Evolutionary conservation across 495 filamentous ascomycete genomes (phyloP), one percentile per base, ranked within the genome.

Genomic region (Polyplosphaeria fusca): DNA sequence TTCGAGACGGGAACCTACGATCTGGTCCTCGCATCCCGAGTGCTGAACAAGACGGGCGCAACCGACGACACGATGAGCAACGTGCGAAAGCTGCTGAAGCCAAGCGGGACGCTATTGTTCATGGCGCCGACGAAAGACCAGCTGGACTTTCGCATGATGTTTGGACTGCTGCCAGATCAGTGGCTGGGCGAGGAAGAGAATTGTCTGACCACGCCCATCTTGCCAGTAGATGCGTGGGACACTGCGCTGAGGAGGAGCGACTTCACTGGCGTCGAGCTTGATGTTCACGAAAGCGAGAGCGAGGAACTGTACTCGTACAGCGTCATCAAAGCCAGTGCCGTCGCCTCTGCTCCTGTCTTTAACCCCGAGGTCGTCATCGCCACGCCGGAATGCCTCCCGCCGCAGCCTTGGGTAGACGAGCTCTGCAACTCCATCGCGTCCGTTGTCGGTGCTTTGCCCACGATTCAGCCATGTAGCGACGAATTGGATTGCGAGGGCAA

Each of bases 1-100:
- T 63, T 60, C 30, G 43, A 59, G 30, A 3, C n/a, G 5, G 47
- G 28, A 11, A 26, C n/a, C n/a, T 67, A 60, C 39, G 64, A 67
- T 25, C 14, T 67, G 1, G 26, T 67, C 0, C 22, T 67, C 30
- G 64, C 64, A 5, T 26, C 26, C 16, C 45, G 64, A 25, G 60
- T 64, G n/a, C 32, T 67, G 2, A 60, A 67, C 43, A 50, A 52
- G 0, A 67, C 64, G 14, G 7, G 16, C 3, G 35, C 47, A 18
- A 32, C 64, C 9, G 24, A 35, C 12, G 13, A 39, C 5, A 64
- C 55, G 0, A 23, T 67, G 14, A 28, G n/a, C 13, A 52, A 67
- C 27, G 25, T 54, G 11, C 47, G 51, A 1, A 52, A 44, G 9
- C 24, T 63, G 35, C 50, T 67, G 4, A 60, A 56, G 25, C 64